Evolutionary conservation across 192 early-diverging fungal species (phyloP).

Genomic region (Coemansia sp.): DNA sequence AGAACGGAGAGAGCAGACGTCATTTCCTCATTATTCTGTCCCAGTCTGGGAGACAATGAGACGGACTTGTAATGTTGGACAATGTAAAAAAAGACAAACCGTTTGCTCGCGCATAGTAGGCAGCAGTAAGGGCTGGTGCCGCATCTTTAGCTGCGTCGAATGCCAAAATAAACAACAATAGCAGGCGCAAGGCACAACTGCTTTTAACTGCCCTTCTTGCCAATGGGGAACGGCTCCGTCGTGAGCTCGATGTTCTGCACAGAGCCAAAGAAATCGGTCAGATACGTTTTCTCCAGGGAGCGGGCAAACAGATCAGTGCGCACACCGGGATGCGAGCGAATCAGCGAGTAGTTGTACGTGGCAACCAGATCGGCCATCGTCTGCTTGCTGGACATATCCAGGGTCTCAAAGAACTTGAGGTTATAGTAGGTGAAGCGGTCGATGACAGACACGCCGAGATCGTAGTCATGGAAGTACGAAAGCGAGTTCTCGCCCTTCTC

Average conservation of each 20-base stretch:
- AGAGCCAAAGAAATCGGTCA: conserved; percentile 97
- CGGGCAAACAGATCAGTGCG: conserved; percentile 82
- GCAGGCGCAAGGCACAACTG: neutral
- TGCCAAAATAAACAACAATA: neutral
- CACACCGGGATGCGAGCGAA: conserved; percentile 85
- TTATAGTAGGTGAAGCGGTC: conserved; percentile 98
- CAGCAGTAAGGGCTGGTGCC: neutral
- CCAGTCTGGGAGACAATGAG: neutral
- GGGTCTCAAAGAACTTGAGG: conserved; percentile 85
- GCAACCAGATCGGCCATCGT: conserved; percentile 78
- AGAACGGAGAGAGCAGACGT: no score
- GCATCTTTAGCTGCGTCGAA: no score
- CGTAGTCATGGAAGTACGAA: conserved; percentile 76
- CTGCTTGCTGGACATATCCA: conserved; percentile 77
- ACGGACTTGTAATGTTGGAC: neutral
- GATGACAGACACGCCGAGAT: conserved; percentile 96
- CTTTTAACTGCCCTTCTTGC: neutral
- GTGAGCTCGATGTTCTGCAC: conserved; percentile 92
- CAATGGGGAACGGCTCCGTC: conserved; percentile 45
- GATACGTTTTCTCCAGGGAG: conserved; percentile 67
- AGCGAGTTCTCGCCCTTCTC: conserved; percentile 89
- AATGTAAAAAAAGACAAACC: neutral
- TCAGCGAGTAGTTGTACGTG: conserved; percentile 75
- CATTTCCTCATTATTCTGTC: no score
- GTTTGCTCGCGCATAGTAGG: neutral